phyloP scores from a whole-genome alignment of 441 rosid species.

The Gossypium schwendimanii region DNA sequence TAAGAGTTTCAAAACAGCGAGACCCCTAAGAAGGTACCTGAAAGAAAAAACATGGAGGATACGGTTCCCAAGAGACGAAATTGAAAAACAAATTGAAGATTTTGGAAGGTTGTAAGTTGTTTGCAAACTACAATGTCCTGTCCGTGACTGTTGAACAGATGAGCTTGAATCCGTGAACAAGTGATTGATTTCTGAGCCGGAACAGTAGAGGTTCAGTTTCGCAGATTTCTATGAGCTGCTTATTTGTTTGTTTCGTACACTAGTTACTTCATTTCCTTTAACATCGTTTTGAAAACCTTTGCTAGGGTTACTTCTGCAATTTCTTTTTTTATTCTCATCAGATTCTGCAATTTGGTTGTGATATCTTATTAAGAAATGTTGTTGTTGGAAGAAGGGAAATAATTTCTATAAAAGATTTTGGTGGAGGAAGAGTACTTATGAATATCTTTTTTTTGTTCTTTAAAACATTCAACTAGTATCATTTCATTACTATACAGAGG shows the following conservation, averaged over 20 bases:
- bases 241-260: background rate
- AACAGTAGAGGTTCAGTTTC: slow-evolving; percentile 1
- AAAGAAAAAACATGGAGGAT: background rate
- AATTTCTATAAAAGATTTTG: no score
- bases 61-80: background rate
- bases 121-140: slow-evolving; percentile 11
- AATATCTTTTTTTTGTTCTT: no score
- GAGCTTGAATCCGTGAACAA: slow-evolving; percentile 7
- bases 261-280: background rate
- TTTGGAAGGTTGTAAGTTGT: background rate
- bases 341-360: background rate
- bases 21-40: background rate
- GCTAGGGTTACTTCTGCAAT: background rate
- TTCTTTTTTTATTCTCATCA: background rate
- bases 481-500: no score
- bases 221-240: background rate
- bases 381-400: no score
- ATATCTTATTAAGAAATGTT: background rate
- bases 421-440: no score
- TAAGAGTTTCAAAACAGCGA: background rate
- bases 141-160: slow-evolving; percentile 13
- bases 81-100: slow-evolving; percentile 4
- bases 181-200: background rate
- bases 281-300: background rate
- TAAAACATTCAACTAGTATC: no score